Percentiles rank a stretch among this genome's conserved stretches.
These are phyloP conservation scores for Parastagonospora avenae DNA, from an alignment of 2,329 filamentous ascomycete genomes.

Conservation along the genomic window DNA sequence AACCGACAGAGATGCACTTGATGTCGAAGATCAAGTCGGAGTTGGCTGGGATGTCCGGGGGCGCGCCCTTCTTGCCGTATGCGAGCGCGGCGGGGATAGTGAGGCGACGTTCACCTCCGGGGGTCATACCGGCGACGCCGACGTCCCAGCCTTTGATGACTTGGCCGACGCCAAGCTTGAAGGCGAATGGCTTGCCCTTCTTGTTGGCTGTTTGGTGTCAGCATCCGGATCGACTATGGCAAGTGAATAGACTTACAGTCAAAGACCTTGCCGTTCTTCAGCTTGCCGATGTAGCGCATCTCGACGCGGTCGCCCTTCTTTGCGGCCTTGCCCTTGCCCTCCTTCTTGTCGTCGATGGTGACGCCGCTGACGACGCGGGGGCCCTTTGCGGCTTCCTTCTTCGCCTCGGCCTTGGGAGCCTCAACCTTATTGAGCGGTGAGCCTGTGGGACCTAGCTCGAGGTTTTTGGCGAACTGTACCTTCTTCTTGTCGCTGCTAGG, in stretches of 20 bases:
- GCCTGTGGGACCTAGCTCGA: constrained; percentile 89
- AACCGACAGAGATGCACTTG: constrained; percentile 57
- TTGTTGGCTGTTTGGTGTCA: constrained; percentile 77
- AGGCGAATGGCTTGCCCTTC: constrained; percentile 96
- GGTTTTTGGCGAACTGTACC: constrained; percentile 98
- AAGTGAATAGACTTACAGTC: constrained; percentile 68
- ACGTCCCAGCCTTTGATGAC: constrained; percentile 99
- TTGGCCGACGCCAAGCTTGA: constrained; percentile 92
- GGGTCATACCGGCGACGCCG: constrained; percentile 87
- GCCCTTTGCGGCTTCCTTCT: constrained; percentile 59
- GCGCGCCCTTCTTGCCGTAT: constrained; percentile 78
- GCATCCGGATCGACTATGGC: background rate
- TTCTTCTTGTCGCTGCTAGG: constrained; percentile 74
- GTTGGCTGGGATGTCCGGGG: constrained; percentile 88
- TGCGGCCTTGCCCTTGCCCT: constrained; percentile 79
- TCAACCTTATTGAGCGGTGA: constrained; percentile 51
- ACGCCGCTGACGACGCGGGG: constrained; percentile 85
- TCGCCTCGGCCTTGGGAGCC: constrained; percentile 50
- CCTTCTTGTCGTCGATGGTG: constrained; percentile 92
- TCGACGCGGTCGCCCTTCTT: constrained; percentile 91
- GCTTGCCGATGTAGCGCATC: constrained; percentile 98
- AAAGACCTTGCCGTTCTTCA: constrained; percentile 89
- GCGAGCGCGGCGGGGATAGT: constrained; percentile 85
- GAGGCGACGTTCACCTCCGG: constrained; percentile 91
- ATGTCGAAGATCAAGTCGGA: constrained; percentile 88